A percentile compares a stretch with the other conserved stretches of the same genome.
Conservation (phyloP, 352 stramenopile genomes). For the Pythium guiyangense region DNA sequence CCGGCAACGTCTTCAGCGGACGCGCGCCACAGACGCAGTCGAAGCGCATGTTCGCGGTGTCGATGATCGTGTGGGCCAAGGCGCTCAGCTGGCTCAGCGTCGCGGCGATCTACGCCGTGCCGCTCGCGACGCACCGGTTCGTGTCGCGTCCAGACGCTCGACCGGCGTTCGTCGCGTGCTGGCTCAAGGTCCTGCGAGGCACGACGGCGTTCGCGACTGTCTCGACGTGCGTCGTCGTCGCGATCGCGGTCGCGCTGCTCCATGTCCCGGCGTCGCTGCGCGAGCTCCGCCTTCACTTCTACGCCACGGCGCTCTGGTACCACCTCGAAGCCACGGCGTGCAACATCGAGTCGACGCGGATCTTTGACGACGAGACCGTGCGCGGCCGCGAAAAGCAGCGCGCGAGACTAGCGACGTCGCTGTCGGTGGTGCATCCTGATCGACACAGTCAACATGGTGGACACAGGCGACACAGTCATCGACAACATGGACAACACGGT, state of each 20-base stretch:
- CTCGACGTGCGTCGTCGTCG: not conserved
- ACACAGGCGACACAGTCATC: not conserved
- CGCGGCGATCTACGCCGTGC: too few species aligned
- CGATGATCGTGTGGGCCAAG: slow-evolving; percentile 6
- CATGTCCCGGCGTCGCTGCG: not conserved
- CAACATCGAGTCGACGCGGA: not conserved
- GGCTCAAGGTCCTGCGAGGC: slow-evolving; percentile 1
- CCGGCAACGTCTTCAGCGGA: slow-evolving; percentile 5
- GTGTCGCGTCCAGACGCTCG: not conserved
- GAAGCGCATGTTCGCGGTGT: not conserved
- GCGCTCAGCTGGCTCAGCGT: too few species aligned
- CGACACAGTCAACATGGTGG: not conserved
- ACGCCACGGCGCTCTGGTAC: not conserved
- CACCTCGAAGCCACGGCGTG: slow-evolving; percentile 1
- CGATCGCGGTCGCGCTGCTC: not conserved
- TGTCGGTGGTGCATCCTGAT: too few species aligned
- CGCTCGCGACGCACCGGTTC: slow-evolving; percentile 1
- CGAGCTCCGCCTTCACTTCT: not conserved
- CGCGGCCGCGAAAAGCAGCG: too few species aligned
- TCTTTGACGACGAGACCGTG: too few species aligned
- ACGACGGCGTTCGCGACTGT: not conserved
- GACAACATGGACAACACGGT: too few species aligned
- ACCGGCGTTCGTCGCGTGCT: slow-evolving; percentile 2
- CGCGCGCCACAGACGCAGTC: not conserved
- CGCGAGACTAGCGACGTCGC: too few species aligned